Base-by-base conservation (phyloP, 352 stramenopile genomes). In the Phytophthora capsici region DNA sequence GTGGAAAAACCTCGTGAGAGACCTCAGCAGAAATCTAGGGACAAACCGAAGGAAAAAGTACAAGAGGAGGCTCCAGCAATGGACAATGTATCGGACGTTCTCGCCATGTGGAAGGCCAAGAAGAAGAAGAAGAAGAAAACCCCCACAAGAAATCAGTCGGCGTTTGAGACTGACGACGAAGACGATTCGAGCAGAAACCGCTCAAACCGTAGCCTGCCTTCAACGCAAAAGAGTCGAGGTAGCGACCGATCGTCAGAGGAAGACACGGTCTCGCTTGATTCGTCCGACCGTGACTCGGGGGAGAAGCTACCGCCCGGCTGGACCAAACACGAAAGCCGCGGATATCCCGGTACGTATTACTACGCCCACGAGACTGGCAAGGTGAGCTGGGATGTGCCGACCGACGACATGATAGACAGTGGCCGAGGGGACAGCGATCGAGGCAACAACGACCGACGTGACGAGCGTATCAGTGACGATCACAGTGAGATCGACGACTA, bases 341-440 rank as follows among this genome's bases (percentile, higher is more conserved):
- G 71, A 17, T 78, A 86, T 43, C 76, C 77, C 14, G 81, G 83
- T 3, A 79, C 82, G 6, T 89, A 80, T 50, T 94, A 90, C 58
- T 89, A 87, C 41, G 86, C 82, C 44, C 73, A 91, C 37, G 57
- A 77, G 30, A 81, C 84, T 8, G 78, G 83, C 13, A 75, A 80
- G 38, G 89, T 85, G 12, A 86, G 75, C 48, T 93, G 84, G 84
- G 82, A 90, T 14, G 63, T 88, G 36, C 86, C 86, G 2, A 80
- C 47, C 22, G 62, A 77, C 40, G 61, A 71, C 50, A 66, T 66
- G 63, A 19, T 45, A 30, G 23, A 38, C 23, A 64, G 54, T 17
- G 63, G 38, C 12, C 46, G 23, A 26, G 48, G 36, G 10, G 48
- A 62, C 41, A 58, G 19, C 32, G 49, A 67, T 16, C 36, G 19